Evolutionary conservation across 1,139 yeast genomes (phyloP), one percentile per base, ranked within the genome.

Genomic region (Saccharomyces hybrid): DNA sequence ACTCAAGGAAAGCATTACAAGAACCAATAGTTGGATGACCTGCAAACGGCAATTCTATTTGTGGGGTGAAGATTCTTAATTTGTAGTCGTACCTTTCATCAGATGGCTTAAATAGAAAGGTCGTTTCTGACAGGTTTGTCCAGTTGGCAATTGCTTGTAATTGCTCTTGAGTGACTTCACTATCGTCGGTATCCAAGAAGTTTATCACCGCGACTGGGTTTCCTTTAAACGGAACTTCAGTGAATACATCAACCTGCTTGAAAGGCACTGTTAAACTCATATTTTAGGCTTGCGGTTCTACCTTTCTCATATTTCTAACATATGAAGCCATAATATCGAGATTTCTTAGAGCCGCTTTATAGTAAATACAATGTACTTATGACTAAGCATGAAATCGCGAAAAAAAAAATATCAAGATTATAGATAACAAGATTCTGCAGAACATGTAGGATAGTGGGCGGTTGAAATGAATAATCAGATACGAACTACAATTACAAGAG

Each of bases 1-100:
- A 66, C 55, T 77, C 77, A 32, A 75, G 55, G 31, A 72, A 67
- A 1, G 81, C 81, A 62, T 65, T 70, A 34, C 79, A 75, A 0
- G 82, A 70, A 2, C 84, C 85, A 29, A 81, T 60, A 0, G 83
- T 80, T 2, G 85, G 85, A 60, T 81, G 85, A 0, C 86, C 85
- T 0, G 84, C 84, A 69, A 81, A 81, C 2, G 83, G 82, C 42
- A 81, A 63, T 60, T 81, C 85, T 1, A 53, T 49, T 2, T 49
- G 58, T 0, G 81, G 78, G 0, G 78, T 72, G 60, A 80, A 80
- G 11, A 81, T 81, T 27, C 83, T 68, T 7, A 80, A 66, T 53
- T 65, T 71, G 65, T 80, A 81, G 61, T 75, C 78, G 8, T 78
- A 78, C 8, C 61, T 59, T 1, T 61, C 52, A 11, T 58, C 59